These are phyloP conservation scores for Tolypocladium amazonense DNA, from an alignment of 2,329 filamentous ascomycete genomes.

Conservation along the genomic window DNA sequence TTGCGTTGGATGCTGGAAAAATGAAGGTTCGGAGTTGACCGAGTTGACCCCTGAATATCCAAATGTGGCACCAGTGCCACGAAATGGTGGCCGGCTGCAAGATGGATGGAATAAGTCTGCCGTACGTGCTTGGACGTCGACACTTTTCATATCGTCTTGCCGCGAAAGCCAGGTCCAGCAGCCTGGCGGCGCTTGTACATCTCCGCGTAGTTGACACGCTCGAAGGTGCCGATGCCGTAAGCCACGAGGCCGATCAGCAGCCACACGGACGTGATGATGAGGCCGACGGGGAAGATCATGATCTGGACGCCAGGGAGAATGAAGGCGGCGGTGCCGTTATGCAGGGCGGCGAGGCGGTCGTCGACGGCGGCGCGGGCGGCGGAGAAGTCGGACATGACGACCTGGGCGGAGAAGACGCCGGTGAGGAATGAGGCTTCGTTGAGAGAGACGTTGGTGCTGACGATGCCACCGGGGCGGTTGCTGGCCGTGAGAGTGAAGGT, in stretches of 20 bases:
- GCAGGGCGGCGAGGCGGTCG: constrained; percentile 30
- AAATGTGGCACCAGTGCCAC: neutral
- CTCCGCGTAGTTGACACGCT: constrained; percentile 56
- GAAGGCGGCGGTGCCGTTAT: constrained; percentile 49
- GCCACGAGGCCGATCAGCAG: constrained; percentile 42
- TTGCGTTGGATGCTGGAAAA: neutral
- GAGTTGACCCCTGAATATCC: neutral
- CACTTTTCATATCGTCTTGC: neutral
- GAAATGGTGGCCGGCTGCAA: neutral
- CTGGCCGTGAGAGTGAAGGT: constrained; percentile 54
- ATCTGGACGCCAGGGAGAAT: constrained; percentile 58
- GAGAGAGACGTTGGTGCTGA: constrained; percentile 55
- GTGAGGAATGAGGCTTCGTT: constrained; percentile 63
- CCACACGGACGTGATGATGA: constrained; percentile 58
- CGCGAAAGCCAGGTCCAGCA: neutral
- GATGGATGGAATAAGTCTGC: neutral
- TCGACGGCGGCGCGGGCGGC: constrained; percentile 40
- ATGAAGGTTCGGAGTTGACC: too few species aligned
- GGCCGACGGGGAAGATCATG: constrained; percentile 58
- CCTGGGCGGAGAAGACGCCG: constrained; percentile 54
- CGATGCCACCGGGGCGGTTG: constrained; percentile 35
- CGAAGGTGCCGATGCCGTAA: constrained; percentile 54
- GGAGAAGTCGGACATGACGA: constrained; percentile 39
- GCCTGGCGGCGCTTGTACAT: constrained; percentile 36
- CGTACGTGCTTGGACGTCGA: neutral